A percentile compares a stretch with the other conserved stretches of the same genome.
Conservation (phyloP, 2,329 filamentous ascomycete genomes). For the Rutstroemia sp. region DNA sequence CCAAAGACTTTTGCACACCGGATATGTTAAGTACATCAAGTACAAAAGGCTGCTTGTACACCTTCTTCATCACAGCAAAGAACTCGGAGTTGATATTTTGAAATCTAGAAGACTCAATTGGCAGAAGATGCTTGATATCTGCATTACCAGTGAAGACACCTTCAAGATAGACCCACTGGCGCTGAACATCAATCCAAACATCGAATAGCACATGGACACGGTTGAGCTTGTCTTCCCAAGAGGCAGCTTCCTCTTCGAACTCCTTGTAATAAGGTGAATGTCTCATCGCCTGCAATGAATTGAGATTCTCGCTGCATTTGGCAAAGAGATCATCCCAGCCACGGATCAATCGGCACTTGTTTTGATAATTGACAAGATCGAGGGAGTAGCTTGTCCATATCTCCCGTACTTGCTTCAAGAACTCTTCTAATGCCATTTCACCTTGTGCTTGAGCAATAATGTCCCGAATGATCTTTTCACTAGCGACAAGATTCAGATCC, state of each 20-base stretch:
- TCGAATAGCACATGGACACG: constrained; percentile 96
- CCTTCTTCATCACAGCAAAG: constrained; percentile 98
- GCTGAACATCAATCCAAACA: constrained; percentile 99
- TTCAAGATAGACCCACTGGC: constrained; percentile 99
- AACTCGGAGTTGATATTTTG: constrained; percentile 99
- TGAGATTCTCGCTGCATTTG: constrained; percentile 96
- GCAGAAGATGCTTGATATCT: constrained; percentile 96
- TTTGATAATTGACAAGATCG: constrained; percentile 94
- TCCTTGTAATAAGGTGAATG: constrained; percentile 99
- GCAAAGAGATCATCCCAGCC: constrained; percentile 98
- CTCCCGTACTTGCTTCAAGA: constrained; percentile 91
- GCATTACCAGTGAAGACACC: constrained; percentile 98
- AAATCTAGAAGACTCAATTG: constrained; percentile 93
- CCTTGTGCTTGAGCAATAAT: constrained; percentile 95
- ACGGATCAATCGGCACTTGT: constrained; percentile 92
- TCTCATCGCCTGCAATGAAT: constrained; percentile 96
- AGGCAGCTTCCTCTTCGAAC: constrained; percentile 93
- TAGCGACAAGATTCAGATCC: constrained; percentile 87
- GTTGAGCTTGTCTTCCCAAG: constrained; percentile 98
- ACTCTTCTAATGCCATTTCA: constrained; percentile 97
- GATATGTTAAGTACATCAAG: constrained; percentile 94
- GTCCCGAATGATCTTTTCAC: constrained; percentile 80
- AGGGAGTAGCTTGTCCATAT: constrained; percentile 94
- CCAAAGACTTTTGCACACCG: constrained; percentile 90
- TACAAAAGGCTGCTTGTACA: constrained; percentile 91